Evolutionary conservation across 1,284 basidiomycete genomes (phyloP), one percentile per base, ranked within the genome.

Genomic region (Tylopilus sp.): DNA sequence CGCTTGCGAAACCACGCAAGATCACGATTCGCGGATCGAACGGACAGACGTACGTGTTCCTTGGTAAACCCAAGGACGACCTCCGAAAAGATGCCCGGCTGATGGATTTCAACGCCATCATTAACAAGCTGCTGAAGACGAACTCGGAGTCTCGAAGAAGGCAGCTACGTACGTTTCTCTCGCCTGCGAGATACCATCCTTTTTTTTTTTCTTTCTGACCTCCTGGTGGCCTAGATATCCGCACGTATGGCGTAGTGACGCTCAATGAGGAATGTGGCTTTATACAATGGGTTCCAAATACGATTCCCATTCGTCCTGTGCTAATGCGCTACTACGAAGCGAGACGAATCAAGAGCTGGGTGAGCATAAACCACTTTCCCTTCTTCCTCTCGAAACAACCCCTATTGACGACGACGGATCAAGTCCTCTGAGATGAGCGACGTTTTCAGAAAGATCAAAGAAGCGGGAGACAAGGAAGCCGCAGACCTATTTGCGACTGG

Each of bases 241-340:
- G 95, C 26, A 97, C 95, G 3, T 99, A 99, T 61, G 92, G 93
- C 8, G 94, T 99, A 16, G 89, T 98, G 18, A 93, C 95, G 2
- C 75, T 99, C 50, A 98, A 98, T 64, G 96, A 99, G 60, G 92
- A 97, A 59, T 97, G 95, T 61, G 97, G 97, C 0, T 81, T 99
- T 52, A 92, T 99, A 52, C 94, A 99, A 81, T 99, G 97, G 97
- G 97, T 99, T 12, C 90, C 89, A 1, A 90, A 99, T 65, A 98
- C 96, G 0, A 77, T 84, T 26, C 90, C 94, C 2, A 73, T 98
- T 35, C 86, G 97, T 29, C 79, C 82, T 6, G 82, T 98, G 34
- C 73, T 99, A 23, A 63, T 78, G 44, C 85, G 85, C 55, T 72
- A 76, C n/a, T 99, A 98, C 63, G 76, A 78, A 0, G 72, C 82